Conservation (phyloP, 371 early-diverging fungal species). For the Rhizopus stolonifer region DNA sequence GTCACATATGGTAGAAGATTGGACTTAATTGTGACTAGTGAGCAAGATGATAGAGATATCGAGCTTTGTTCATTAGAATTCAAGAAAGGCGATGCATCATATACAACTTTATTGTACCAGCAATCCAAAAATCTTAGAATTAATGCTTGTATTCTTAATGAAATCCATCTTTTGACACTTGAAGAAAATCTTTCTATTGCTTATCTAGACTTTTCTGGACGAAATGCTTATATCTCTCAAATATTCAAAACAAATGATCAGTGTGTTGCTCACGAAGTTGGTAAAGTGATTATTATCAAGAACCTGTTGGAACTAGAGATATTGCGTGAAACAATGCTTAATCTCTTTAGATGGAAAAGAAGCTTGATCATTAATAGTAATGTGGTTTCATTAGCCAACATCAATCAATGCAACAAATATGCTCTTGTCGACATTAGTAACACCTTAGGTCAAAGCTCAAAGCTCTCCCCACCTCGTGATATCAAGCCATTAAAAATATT, state of each 20-base stretch:
- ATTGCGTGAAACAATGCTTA: neutral
- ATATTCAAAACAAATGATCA: constrained; percentile 6
- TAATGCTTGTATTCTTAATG: constrained; percentile 14
- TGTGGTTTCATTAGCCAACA: constrained; percentile 10
- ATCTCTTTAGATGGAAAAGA: constrained; percentile 17
- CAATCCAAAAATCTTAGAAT: constrained; percentile 14
- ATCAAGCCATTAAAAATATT: constrained; percentile 8
- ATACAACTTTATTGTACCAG: constrained; percentile 9
- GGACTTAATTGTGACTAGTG: constrained; percentile 12
- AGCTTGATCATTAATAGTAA: constrained; percentile 9
- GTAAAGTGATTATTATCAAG: constrained; percentile 11
- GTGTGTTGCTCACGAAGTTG: constrained; percentile 15
- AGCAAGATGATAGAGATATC: constrained; percentile 11
- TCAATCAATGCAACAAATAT: constrained; percentile 13
- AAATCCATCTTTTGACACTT: constrained; percentile 12
- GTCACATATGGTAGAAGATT: constrained; percentile 10
- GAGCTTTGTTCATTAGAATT: constrained; percentile 18
- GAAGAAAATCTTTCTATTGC: constrained; percentile 10
- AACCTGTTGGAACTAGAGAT: constrained; percentile 12
- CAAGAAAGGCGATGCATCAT: constrained; percentile 12
- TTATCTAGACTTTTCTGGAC: constrained; percentile 15
- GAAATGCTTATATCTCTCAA: constrained; percentile 14
- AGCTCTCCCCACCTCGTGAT: constrained; percentile 1
- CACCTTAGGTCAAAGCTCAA: neutral
- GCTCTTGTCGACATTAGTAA: constrained; percentile 6